Conservation (phyloP, 169 alveolate species). For the Toxoplasma gondii region DNA sequence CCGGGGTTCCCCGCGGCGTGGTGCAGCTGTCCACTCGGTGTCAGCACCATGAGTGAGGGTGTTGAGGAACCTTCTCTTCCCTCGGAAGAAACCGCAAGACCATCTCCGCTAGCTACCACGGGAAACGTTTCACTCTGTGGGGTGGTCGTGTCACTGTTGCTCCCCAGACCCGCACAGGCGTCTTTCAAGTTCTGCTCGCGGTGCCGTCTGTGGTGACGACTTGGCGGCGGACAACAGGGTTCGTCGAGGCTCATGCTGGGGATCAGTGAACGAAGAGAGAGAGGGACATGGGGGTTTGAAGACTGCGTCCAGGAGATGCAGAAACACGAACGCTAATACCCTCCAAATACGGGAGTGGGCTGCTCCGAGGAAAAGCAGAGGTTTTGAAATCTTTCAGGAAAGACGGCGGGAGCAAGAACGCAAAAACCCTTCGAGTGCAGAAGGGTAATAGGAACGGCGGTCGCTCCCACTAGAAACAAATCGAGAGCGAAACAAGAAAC, state of each 20-base stretch:
- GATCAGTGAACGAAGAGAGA: background rate
- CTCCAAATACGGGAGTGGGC: no score
- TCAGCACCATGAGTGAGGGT: background rate
- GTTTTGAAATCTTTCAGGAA: no score
- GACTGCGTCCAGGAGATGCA: no score
- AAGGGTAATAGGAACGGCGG: no score
- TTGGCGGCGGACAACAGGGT: constrained; percentile 21
- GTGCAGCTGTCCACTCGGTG: background rate
- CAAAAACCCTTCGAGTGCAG: no score
- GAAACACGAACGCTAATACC: no score
- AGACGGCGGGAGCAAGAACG: no score
- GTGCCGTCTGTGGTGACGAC: constrained; percentile 22
- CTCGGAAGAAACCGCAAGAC: background rate
- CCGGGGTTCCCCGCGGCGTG: background rate
- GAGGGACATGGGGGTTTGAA: no score
- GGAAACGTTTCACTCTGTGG: background rate
- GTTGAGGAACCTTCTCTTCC: background rate
- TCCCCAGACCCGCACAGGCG: background rate
- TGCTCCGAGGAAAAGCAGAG: no score
- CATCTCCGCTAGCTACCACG: background rate
- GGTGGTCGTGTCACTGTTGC: background rate
- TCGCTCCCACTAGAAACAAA: no score
- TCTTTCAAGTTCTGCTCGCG: background rate
- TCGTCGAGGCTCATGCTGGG: background rate
- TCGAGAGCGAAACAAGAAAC: no score